These are phyloP conservation scores for Colletotrichum abscissum DNA, from an alignment of 2,329 filamentous ascomycete genomes.

Conservation along the genomic window DNA sequence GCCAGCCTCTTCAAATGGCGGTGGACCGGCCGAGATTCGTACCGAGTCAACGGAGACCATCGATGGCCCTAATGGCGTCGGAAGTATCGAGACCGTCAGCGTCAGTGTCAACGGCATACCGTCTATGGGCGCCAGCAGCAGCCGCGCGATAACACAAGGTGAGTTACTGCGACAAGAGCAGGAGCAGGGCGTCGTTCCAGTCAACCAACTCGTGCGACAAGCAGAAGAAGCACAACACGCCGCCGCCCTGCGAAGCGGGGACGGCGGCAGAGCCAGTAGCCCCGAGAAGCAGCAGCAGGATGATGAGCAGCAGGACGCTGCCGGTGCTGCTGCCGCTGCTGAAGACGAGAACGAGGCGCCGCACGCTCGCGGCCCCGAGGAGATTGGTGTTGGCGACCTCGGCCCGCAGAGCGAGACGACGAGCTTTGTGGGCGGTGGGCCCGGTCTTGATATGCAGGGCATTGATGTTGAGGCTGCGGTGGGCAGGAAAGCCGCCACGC, in stretches of 20 bases:
- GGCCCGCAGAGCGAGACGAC: conserved; percentile 73
- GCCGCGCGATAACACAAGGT: conserved; percentile 79
- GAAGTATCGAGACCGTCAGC: conserved; percentile 83
- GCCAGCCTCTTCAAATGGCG: conserved; percentile 22
- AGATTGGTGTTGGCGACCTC: conserved; percentile 88
- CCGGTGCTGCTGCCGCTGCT: conserved; percentile 47
- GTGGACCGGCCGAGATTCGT: conserved; percentile 62
- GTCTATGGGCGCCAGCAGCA: conserved; percentile 56
- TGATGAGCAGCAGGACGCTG: conserved; percentile 25
- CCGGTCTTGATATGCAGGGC: conserved; percentile 60
- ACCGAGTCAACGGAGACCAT: conserved; percentile 85
- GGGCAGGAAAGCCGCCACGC: conserved; percentile 58
- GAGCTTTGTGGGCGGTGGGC: conserved; percentile 49
- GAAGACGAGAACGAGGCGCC: conserved; percentile 73
- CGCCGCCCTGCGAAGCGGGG: conserved; percentile 28
- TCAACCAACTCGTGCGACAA: conserved; percentile 65
- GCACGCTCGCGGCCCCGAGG: conserved; percentile 85
- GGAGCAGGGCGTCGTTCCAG: conserved; percentile 81
- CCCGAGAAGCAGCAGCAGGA: conserved; percentile 37
- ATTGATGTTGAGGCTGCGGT: conserved; percentile 73
- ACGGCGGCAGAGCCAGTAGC: conserved; percentile 22
- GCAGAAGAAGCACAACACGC: conserved; percentile 38
- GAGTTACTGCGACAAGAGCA: conserved; percentile 90
- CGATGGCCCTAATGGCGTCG: conserved; percentile 82
- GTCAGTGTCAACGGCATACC: conserved; percentile 78